These are phyloP conservation scores for Basidioascus undulatus DNA, from an alignment of 768 basidiomycete genomes.

Conservation along the genomic window DNA sequence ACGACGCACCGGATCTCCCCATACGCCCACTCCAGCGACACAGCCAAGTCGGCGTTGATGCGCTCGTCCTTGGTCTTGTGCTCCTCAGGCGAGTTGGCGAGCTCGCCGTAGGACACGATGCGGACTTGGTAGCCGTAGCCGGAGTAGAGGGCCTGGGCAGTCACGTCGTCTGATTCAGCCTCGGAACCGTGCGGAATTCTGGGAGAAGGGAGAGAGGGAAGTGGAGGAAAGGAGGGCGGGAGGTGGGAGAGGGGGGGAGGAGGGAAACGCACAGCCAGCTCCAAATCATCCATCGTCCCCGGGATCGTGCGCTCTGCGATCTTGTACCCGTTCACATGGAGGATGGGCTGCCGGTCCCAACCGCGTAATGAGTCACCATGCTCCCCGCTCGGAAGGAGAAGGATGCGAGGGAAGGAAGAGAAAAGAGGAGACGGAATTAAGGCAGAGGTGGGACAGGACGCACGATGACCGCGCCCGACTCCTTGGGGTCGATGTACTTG, in stretches of 20 bases:
- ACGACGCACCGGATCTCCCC: constrained; percentile 28
- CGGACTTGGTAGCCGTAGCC: constrained; percentile 60
- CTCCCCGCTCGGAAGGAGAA: no score
- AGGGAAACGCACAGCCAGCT: no score
- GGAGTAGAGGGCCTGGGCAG: constrained; percentile 42
- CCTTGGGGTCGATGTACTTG: constrained; percentile 77
- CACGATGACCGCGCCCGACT: constrained; percentile 74
- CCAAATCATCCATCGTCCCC: constrained; percentile 75
- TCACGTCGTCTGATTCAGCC: no score
- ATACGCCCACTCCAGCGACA: constrained; percentile 58
- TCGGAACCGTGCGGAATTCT: no score
- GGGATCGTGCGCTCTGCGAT: constrained; percentile 75
- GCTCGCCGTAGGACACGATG: constrained; percentile 34
- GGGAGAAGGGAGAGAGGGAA: no score
- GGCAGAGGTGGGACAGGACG: constrained; percentile 72
- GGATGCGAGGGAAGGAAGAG: no score
- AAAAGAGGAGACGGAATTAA: constrained; percentile 23
- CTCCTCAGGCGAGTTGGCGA: constrained; percentile 25
- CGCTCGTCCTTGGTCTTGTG: constrained; percentile 15
- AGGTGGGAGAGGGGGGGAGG: no score
- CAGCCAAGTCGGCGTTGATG: constrained; percentile 53
- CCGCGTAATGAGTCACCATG: no score
- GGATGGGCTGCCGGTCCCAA: neutral
- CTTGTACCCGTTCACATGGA: constrained; percentile 37
- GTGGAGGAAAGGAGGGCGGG: no score